These are phyloP conservation scores for Lactarius quietus DNA, from an alignment of 768 basidiomycete species.

Conservation along the genomic window DNA sequence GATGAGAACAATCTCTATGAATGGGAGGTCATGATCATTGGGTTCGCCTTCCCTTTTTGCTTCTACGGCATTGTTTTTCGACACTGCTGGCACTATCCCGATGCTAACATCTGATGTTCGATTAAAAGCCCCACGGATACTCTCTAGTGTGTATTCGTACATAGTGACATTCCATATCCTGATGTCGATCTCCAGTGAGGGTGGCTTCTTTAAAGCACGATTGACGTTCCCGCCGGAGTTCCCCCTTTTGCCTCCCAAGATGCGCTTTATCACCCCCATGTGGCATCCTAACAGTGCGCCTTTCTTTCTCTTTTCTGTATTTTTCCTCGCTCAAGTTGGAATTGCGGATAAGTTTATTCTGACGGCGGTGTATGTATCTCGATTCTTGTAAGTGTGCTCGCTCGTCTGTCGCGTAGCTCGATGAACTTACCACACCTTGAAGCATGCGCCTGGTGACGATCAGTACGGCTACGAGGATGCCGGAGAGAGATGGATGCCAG, in stretches of 20 bases:
- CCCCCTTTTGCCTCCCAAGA: slow-evolving; percentile 89
- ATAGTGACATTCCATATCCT: slow-evolving; percentile 6
- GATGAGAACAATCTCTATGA: slow-evolving; percentile 94
- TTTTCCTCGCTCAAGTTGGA: not conserved
- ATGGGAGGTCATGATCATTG: slow-evolving; percentile 96
- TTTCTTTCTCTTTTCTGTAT: not conserved
- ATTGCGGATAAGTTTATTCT: slow-evolving; percentile 65
- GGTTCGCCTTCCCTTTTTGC: slow-evolving; percentile 46
- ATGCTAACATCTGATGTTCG: slow-evolving; percentile 28
- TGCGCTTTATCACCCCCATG: slow-evolving; percentile 93
- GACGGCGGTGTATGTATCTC: slow-evolving; percentile 95
- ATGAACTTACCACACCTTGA: slow-evolving; percentile 4
- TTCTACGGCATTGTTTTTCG: not conserved
- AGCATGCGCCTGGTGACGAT: slow-evolving; percentile 96
- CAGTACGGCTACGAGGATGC: slow-evolving; percentile 97
- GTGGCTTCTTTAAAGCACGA: slow-evolving; percentile 91
- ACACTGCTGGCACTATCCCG: not conserved
- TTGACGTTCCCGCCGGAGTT: slow-evolving; percentile 88
- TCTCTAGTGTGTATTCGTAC: slow-evolving; percentile 63
- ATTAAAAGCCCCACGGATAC: slow-evolving; percentile 79
- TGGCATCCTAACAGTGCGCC: slow-evolving; percentile 95
- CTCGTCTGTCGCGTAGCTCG: slow-evolving; percentile 15
- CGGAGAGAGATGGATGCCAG: slow-evolving; percentile 95
- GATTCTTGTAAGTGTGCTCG: slow-evolving; percentile 61
- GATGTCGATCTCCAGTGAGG: slow-evolving; percentile 61